Conservation (phyloP, 495 filamentous ascomycete species). For the Podospora anserina region DNA sequence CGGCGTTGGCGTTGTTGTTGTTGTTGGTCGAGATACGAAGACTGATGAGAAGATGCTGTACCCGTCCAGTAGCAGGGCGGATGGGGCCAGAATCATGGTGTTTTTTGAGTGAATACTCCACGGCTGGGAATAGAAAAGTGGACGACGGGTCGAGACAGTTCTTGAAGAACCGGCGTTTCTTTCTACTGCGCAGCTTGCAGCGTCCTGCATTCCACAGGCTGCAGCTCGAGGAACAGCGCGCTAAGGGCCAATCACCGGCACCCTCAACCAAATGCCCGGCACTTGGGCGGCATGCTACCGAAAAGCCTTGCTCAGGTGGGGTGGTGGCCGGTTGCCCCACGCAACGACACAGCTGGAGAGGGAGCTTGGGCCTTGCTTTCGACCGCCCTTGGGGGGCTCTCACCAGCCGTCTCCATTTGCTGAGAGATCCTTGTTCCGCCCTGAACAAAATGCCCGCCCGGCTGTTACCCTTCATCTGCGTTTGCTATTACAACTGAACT, state of each 20-base stretch:
- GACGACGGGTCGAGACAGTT: background rate
- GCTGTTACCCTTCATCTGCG: constrained; percentile 4
- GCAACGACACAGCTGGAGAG: constrained; percentile 7
- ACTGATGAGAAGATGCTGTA: background rate
- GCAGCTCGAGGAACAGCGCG: background rate
- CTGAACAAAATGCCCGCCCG: constrained; percentile 12
- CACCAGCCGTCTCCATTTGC: background rate
- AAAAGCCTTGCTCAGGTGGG: background rate
- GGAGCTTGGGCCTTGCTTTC: constrained; percentile 19
- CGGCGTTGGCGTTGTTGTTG: background rate
- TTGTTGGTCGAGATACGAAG: no score
- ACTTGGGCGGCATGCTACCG: constrained; percentile 9
- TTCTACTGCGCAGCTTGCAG: background rate
- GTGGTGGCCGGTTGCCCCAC: constrained; percentile 18
- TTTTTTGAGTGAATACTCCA: background rate
- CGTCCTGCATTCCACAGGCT: background rate
- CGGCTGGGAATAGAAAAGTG: background rate
- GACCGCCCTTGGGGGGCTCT: background rate
- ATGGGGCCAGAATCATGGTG: constrained; percentile 3
- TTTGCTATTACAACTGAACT: background rate
- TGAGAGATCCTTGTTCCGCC: background rate
- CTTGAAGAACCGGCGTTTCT: constrained; percentile 2
- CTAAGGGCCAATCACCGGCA: background rate
- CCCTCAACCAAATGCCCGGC: constrained; percentile 1
- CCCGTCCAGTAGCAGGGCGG: background rate